phyloP scores from a whole-genome alignment of 331 rosid species.

The Quercus phellos region DNA sequence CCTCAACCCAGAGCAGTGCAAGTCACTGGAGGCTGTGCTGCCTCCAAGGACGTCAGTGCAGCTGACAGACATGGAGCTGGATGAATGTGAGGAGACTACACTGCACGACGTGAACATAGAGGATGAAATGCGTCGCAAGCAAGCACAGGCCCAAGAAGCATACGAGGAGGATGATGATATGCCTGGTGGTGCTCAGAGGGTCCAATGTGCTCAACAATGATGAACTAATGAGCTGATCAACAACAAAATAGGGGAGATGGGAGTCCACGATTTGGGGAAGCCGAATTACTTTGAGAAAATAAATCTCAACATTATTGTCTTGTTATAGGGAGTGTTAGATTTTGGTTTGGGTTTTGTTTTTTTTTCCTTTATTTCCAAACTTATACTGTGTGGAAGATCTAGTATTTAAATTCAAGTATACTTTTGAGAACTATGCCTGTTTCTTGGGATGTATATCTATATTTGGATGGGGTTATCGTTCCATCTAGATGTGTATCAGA shows the following conservation, averaged over 20 bases:
- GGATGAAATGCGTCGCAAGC: constrained; percentile 73
- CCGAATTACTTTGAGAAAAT: neutral
- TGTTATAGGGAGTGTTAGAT: neutral
- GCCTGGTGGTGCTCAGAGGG: constrained; percentile 86
- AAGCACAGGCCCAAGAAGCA: constrained; percentile 55
- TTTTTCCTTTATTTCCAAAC: neutral
- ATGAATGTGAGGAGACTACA: constrained; percentile 90
- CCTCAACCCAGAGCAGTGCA: constrained; percentile 48
- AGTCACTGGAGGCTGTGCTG: constrained; percentile 48
- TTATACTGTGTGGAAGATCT: neutral
- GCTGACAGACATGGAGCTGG: constrained; percentile 75
- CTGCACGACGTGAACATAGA: constrained; percentile 75
- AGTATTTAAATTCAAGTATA: neutral
- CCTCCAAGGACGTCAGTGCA: constrained; percentile 48
- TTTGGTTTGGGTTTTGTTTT: neutral
- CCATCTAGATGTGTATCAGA: neutral
- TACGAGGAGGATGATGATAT: constrained; percentile 73
- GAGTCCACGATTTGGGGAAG: neutral
- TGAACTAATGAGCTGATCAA: neutral
- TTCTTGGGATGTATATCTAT: neutral
- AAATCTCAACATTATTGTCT: neutral
- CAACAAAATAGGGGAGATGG: neutral
- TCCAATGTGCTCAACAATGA: constrained; percentile 90
- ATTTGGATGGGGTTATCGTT: neutral
- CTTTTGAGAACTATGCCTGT: neutral